Evolutionary conservation across 192 early-diverging fungal species (phyloP).

Genomic region (Coemansia furcata): DNA sequence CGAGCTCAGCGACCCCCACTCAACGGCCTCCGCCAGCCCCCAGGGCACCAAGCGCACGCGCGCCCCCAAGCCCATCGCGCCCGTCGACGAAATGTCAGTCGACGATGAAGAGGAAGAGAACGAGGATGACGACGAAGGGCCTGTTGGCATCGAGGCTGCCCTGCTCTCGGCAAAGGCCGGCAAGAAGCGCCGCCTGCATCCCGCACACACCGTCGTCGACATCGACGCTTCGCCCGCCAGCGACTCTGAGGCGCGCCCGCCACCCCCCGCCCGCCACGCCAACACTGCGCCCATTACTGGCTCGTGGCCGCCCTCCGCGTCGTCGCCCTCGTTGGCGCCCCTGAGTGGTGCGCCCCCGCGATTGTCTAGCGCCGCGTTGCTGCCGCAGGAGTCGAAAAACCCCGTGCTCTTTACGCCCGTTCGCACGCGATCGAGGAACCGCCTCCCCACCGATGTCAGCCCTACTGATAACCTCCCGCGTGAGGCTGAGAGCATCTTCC

Average conservation of each 20-base stretch:
- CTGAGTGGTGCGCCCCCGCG: neutral
- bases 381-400: conserved; percentile 26
- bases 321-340: neutral
- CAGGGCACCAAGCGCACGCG: conserved; percentile 18
- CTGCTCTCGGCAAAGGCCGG: neutral
- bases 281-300: neutral
- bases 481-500: conserved; percentile 25
- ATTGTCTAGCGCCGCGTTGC: too few species aligned
- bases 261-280: too few species aligned
- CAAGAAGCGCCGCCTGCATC: conserved; percentile 36
- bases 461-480: neutral
- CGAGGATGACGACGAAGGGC: neutral
- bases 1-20: neutral
- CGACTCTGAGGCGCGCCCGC: neutral
- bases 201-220: conserved; percentile 17
- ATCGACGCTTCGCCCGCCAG: conserved; percentile 7
- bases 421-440: conserved; percentile 15
- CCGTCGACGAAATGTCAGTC: too few species aligned
- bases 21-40: neutral
- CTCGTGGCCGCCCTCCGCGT: too few species aligned
- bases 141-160: too few species aligned
- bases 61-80: neutral
- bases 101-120: conserved; percentile 10
- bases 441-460: neutral
- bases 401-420: conserved; percentile 43